These are phyloP conservation scores for Talaromyces funiculosus DNA, from an alignment of 2,329 filamentous ascomycete species.

Conservation along the genomic window DNA sequence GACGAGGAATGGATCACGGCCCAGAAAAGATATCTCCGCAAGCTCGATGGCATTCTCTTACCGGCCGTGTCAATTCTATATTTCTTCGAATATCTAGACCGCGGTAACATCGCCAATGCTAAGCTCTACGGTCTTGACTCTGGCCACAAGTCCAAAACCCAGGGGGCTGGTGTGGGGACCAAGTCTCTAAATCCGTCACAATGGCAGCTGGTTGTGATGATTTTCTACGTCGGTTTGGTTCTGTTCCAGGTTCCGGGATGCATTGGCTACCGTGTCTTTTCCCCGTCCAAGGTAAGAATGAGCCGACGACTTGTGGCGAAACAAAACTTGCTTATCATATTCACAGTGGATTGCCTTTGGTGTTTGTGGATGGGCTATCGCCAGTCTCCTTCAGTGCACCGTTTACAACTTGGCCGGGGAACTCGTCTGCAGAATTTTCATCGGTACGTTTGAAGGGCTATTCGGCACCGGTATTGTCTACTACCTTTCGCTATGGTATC, in stretches of 20 bases:
- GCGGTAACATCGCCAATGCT: constrained; percentile 7
- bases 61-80: constrained; percentile 5
- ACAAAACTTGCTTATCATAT: neutral
- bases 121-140: constrained; percentile 4
- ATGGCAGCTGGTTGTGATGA: constrained; percentile 10
- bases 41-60: constrained; percentile 7
- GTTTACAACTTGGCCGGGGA: constrained; percentile 9
- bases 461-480: constrained; percentile 10
- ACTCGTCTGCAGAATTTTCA: constrained; percentile 7
- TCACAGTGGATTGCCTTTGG: constrained; percentile 10
- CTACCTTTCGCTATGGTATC: constrained; percentile 10
- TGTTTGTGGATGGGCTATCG: constrained; percentile 6
- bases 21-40: constrained; percentile 2
- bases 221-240: constrained; percentile 10
- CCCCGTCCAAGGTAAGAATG: constrained; percentile 7
- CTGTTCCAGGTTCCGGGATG: constrained; percentile 8
- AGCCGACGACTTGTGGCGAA: too few relatives aligned
- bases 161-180: constrained; percentile 3
- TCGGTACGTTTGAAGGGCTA: constrained; percentile 5
- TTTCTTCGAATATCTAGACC: constrained; percentile 11
- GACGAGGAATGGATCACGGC: neutral
- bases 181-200: neutral
- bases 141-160: neutral
- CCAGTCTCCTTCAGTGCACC: constrained; percentile 1
- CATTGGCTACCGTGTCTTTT: constrained; percentile 8